Evolutionary conservation across 2,329 filamentous ascomycete species (phyloP).

Genomic region (Trichoderma arundinaceum): DNA sequence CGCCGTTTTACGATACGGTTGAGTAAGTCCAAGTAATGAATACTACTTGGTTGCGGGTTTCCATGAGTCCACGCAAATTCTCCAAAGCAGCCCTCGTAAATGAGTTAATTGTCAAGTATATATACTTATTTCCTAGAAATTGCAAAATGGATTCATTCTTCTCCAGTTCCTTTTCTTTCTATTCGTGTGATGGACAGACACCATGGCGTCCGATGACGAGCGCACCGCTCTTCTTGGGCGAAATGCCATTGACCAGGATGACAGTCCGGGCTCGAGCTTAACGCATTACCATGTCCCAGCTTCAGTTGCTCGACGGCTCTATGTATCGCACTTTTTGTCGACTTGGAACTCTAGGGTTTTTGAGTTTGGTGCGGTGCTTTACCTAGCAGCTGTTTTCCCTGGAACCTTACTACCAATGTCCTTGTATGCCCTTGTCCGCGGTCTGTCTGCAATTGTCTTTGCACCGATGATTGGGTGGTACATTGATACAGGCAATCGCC

Average conservation of each 20-base stretch:
- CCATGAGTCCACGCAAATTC: too few relatives aligned
- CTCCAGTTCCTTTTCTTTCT: too few relatives aligned
- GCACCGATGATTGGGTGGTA: slow-evolving; percentile 62
- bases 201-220: slow-evolving; percentile 6
- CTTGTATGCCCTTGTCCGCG: slow-evolving; percentile 69
- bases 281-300: neutral
- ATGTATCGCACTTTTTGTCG: slow-evolving; percentile 65
- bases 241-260: neutral
- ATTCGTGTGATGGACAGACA: neutral
- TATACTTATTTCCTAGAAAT: neutral
- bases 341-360: slow-evolving; percentile 70
- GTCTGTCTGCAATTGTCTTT: slow-evolving; percentile 61
- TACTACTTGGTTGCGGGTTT: too few relatives aligned
- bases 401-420: slow-evolving; percentile 69
- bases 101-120: neutral
- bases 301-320: slow-evolving; percentile 48
- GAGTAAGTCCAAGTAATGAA: too few relatives aligned
- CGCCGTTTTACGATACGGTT: neutral
- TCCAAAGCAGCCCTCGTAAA: too few relatives aligned
- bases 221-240: neutral
- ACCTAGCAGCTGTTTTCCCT: slow-evolving; percentile 60
- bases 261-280: neutral
- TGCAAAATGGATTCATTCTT: neutral
- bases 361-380: slow-evolving; percentile 67
- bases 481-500: slow-evolving; percentile 62